Percentiles rank a stretch among this genome's conserved stretches.
Conservation (phyloP, 495 filamentous ascomycete species). For the Podospora sp. region DNA sequence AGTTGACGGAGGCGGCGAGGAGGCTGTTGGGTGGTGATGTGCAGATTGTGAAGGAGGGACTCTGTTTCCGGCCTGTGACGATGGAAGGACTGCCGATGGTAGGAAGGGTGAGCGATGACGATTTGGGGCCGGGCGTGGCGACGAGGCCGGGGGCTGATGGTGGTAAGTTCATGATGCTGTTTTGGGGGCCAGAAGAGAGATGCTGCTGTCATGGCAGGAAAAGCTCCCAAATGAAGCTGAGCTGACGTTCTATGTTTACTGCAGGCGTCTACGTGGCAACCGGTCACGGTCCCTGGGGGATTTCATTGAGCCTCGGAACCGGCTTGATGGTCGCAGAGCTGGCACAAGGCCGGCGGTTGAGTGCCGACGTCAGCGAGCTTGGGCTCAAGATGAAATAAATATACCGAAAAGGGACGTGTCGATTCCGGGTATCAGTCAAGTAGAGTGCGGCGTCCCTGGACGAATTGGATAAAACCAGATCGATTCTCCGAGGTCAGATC, state of each 20-base stretch:
- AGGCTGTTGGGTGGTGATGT: conserved; percentile 64
- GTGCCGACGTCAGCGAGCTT: conserved; percentile 48
- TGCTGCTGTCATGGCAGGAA: too few species aligned
- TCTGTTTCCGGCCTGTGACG: conserved; percentile 76
- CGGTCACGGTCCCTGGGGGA: conserved; percentile 78
- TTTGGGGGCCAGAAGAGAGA: too few species aligned
- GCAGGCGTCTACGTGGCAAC: conserved; percentile 65
- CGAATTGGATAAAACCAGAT: conserved; percentile 14
- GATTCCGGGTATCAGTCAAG: neutral
- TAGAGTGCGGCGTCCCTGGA: neutral
- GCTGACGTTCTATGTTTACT: too few species aligned
- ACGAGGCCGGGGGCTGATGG: conserved; percentile 52
- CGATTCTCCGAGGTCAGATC: conserved; percentile 5
- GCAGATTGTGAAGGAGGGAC: conserved; percentile 62
- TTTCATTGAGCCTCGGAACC: conserved; percentile 64
- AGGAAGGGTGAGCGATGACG: conserved; percentile 52
- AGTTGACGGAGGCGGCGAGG: conserved; percentile 56
- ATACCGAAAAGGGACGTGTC: neutral
- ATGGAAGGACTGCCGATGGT: conserved; percentile 64
- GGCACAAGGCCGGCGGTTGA: conserved; percentile 53
- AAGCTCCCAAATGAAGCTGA: too few species aligned
- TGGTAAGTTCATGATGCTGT: conserved; percentile 26
- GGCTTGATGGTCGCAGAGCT: conserved; percentile 67
- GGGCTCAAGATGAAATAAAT: conserved; percentile 10
- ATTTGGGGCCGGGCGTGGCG: conserved; percentile 50